Percentiles rank a stretch among this genome's conserved stretches.
These are phyloP conservation scores for Tuber magnatum DNA, from an alignment of 495 filamentous ascomycete genomes.

Conservation along the genomic window DNA sequence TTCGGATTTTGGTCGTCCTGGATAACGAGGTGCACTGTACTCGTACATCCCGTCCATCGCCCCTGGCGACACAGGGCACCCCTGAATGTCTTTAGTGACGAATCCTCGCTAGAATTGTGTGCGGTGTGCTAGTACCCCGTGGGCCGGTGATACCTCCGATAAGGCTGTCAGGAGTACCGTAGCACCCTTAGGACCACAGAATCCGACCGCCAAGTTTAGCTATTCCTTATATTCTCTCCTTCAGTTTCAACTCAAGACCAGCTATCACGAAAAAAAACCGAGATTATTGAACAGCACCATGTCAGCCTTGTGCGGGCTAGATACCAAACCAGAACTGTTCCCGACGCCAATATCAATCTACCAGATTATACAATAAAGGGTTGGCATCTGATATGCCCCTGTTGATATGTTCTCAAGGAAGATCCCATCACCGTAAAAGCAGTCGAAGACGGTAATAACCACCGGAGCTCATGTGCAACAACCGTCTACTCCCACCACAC, in stretches of 20 bases:
- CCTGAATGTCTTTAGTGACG: neutral
- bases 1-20: too few species aligned
- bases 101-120: neutral
- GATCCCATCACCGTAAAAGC: neutral
- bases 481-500: neutral
- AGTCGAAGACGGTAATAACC: neutral
- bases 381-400: neutral
- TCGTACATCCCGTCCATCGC: neutral
- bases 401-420: neutral
- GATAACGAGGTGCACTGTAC: too few species aligned
- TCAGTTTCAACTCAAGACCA: neutral
- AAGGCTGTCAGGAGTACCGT: neutral
- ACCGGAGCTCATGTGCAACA: neutral
- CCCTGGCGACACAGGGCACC: neutral
- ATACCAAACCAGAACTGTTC: neutral
- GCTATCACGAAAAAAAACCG: neutral
- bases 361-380: neutral
- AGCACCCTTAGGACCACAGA: neutral
- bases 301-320: neutral
- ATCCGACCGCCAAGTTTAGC: neutral
- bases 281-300: neutral
- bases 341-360: neutral
- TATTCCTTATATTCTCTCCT: neutral
- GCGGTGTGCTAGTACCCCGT: neutral
- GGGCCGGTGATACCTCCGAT: neutral